phyloP scores from a whole-genome alignment of 2,329 filamentous ascomycete genomes.

The Magnaporthales sp. region DNA sequence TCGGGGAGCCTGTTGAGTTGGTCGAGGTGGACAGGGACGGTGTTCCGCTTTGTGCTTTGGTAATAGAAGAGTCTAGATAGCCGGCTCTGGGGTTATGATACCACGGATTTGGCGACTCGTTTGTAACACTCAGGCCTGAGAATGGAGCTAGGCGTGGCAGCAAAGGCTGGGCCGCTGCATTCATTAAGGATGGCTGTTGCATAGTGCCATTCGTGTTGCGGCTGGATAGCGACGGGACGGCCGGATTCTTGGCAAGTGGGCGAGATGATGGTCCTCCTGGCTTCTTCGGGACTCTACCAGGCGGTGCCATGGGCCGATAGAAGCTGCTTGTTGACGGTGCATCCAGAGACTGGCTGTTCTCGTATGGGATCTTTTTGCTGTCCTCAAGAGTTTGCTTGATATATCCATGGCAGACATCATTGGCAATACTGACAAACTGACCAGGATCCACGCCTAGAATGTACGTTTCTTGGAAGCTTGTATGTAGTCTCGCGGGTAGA shows the following conservation, averaged over 20 bases:
- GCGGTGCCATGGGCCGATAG: not conserved
- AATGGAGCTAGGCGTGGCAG: not conserved
- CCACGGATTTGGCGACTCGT: not conserved
- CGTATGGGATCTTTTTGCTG: not conserved
- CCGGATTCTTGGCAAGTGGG: not conserved
- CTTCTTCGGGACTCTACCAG: not conserved
- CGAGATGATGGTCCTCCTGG: not conserved
- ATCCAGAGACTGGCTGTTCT: not conserved
- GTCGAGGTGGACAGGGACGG: not conserved
- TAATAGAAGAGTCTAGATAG: not conserved
- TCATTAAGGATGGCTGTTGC: not conserved
- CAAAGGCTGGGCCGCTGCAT: not conserved
- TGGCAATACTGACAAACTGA: not conserved
- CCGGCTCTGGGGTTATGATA: not conserved
- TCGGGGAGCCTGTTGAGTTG: not conserved
- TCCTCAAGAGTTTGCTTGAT: not conserved
- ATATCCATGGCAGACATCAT: not conserved
- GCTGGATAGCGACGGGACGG: not conserved
- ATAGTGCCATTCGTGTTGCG: not conserved
- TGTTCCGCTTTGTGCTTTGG: not conserved
- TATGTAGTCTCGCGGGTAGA: not conserved
- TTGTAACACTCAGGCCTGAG: too few relatives aligned
- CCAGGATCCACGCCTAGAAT: not conserved
- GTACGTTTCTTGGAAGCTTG: not conserved
- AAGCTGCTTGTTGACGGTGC: not conserved